phyloP scores from a whole-genome alignment of 495 filamentous ascomycete genomes.

The Sabuloglossum arenarium region DNA sequence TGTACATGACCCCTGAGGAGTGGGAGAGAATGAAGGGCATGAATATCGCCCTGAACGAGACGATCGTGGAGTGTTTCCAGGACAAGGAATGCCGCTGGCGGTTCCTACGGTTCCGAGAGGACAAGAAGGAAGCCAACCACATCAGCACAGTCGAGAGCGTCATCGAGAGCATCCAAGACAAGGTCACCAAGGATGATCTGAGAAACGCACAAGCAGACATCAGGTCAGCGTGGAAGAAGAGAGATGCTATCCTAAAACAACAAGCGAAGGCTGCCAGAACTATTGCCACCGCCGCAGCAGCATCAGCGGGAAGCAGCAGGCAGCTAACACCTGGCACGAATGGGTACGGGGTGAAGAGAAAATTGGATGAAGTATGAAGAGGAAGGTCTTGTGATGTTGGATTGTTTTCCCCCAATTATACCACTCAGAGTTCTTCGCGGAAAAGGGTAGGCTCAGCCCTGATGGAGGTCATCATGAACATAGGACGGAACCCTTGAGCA shows the following conservation, averaged over 20 bases:
- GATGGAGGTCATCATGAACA: no score
- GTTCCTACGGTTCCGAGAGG: constrained; percentile 69
- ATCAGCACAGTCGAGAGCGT: constrained; percentile 60
- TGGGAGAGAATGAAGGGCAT: constrained; percentile 66
- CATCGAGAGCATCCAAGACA: constrained; percentile 61
- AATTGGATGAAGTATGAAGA: background rate
- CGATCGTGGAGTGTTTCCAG: constrained; percentile 73
- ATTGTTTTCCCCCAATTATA: no score
- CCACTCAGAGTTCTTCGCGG: no score
- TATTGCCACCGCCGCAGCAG: background rate
- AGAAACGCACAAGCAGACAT: constrained; percentile 41
- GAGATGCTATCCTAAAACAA: constrained; percentile 3
- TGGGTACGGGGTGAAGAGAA: background rate
- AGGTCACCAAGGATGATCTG: constrained; percentile 43
- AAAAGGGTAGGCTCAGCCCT: no score
- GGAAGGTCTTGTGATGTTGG: no score
- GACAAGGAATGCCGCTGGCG: constrained; percentile 57
- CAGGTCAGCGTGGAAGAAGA: constrained; percentile 48
- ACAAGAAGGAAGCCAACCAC: constrained; percentile 83
- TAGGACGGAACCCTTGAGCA: no score
- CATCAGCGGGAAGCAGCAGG: background rate
- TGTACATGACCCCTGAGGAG: constrained; percentile 51
- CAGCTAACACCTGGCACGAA: background rate
- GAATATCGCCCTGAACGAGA: constrained; percentile 49
- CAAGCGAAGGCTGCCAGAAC: background rate